A percentile compares a stretch with the other conserved stretches of the same genome.
Conservation (phyloP, 225 moss, liverwort and hornwort genomes). For the Sphagnum tenellum region DNA sequence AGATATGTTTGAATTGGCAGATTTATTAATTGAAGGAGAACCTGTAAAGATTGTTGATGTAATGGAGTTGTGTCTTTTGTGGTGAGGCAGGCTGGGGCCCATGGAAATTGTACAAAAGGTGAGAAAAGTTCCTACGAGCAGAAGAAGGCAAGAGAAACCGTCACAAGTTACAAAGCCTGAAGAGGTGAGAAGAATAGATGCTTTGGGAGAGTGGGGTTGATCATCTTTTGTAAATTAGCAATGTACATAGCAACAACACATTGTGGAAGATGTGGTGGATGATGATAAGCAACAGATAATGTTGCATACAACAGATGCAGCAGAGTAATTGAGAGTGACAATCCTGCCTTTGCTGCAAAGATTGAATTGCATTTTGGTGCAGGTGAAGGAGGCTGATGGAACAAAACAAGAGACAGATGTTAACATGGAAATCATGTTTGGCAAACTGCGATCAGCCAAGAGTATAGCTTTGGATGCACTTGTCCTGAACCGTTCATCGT, state of each 20-base stretch:
- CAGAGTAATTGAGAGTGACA: no score
- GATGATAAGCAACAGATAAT: no score
- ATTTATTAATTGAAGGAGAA: background rate
- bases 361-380: background rate
- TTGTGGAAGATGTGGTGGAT: no score
- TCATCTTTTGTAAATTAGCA: no score
- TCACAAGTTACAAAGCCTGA: conserved; percentile 41
- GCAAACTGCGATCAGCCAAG: conserved; percentile 13
- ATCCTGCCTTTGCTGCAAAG: no score
- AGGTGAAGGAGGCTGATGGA: conserved; percentile 49
- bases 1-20: conserved; percentile 4
- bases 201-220: no score
- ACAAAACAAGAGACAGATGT: conserved; percentile 56
- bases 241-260: no score
- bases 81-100: conserved; percentile 54
- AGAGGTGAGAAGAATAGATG: conserved; percentile 16
- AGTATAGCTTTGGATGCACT: conserved; percentile 42
- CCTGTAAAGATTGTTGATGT: background rate
- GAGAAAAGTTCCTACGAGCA: conserved; percentile 18
- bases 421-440: conserved; percentile 72
- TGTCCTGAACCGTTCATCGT: conserved; percentile 53
- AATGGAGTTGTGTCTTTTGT: background rate
- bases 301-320: no score
- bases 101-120: conserved; percentile 57
- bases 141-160: conserved; percentile 25